Base-by-base conservation (phyloP, 805 yeast genomes). In the Candida nonsorbophila region DNA sequence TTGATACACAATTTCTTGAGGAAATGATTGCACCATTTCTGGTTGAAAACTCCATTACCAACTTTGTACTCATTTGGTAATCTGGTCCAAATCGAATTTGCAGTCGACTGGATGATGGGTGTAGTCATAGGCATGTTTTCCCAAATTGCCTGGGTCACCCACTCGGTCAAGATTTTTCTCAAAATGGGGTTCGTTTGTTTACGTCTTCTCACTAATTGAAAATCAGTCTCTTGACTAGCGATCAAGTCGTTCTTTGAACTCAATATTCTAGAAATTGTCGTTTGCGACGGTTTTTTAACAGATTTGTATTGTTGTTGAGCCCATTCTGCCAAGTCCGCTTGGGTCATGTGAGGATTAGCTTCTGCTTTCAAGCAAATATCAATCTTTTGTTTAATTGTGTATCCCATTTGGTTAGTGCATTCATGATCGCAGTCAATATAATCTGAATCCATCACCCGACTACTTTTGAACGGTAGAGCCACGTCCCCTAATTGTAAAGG, bases 61-160 rank as follows among this genome's bases (percentile, higher is more conserved):
- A 75, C 80, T 41, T 74, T 71, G 33, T 64, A 62, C 13, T 59
- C 55, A 1, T 62, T 51, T 1, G 84, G 81, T 4, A 77, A 54
- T 28, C 73, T 58, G 28, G 70, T 74, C 84, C 84, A 78, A 17
- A 78, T 71, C 6, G 77, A 69, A 24, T 69, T 63, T 3, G 84
- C 82, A 2, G 84, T 73, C 47, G 71, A 72, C 40, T 75, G 79
- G 21, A 78, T 62, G 11, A 77, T 74, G 1, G 82, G 81, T 0
- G 79, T 69, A 1, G 82, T 72, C 3, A 77, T 68, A 3, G 84
- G 83, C 20, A 77, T 73, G 27, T 69, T 72, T 44, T 74, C 79
- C 84, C 84, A 78, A 2, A 69, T 68, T 14, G 78, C 73, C 45
- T 77, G 84, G 0, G 78, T 67, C 22, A 77, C 72, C 84, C 84